A percentile compares a stretch with the other conserved stretches of the same genome.
Conservation (phyloP, 1,139 yeast species). For the Saccharomyces hybrid region DNA sequence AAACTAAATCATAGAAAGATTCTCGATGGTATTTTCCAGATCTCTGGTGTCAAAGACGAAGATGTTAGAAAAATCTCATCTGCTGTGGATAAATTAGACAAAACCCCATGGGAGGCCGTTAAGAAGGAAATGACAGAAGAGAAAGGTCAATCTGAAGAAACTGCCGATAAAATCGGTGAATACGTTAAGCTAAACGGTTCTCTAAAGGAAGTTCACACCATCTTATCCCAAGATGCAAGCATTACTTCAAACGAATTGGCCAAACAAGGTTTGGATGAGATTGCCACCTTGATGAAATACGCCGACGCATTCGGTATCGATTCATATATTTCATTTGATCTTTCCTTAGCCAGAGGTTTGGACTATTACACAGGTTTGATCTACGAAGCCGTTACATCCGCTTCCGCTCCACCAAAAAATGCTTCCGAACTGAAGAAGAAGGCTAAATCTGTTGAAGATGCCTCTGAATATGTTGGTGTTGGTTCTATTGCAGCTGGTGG, state of each 20-base stretch:
- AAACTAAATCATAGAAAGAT: slow-evolving; percentile 93
- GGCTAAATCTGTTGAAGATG: slow-evolving; percentile 60
- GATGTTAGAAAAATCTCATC: slow-evolving; percentile 90
- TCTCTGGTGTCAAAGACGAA: slow-evolving; percentile 89
- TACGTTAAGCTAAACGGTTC: slow-evolving; percentile 81
- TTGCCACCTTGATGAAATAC: slow-evolving; percentile 65
- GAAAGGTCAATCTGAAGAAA: slow-evolving; percentile 81
- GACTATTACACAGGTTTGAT: slow-evolving; percentile 96
- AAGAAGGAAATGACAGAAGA: slow-evolving; percentile 87
- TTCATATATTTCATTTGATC: slow-evolving; percentile 66
- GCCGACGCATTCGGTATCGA: slow-evolving; percentile 72
- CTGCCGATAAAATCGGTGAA: slow-evolving; percentile 87
- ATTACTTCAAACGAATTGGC: slow-evolving; percentile 64
- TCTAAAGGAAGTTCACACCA: slow-evolving; percentile 56
- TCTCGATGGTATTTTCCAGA: slow-evolving; percentile 89
- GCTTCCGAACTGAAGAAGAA: slow-evolving; percentile 59
- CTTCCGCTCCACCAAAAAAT: slow-evolving; percentile 86
- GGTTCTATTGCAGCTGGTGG: slow-evolving; percentile 99
- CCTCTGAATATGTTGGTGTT: slow-evolving; percentile 93
- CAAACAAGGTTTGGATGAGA: slow-evolving; percentile 71
- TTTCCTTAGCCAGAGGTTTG: slow-evolving; percentile 92
- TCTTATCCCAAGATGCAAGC: slow-evolving; percentile 48
- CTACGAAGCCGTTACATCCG: slow-evolving; percentile 90
- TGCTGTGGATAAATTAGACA: slow-evolving; percentile 94
- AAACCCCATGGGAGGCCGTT: slow-evolving; percentile 90